Evolutionary conservation across 2,329 filamentous ascomycete species (phyloP).

Genomic region (Neofusicoccum kwambonambiense): DNA sequence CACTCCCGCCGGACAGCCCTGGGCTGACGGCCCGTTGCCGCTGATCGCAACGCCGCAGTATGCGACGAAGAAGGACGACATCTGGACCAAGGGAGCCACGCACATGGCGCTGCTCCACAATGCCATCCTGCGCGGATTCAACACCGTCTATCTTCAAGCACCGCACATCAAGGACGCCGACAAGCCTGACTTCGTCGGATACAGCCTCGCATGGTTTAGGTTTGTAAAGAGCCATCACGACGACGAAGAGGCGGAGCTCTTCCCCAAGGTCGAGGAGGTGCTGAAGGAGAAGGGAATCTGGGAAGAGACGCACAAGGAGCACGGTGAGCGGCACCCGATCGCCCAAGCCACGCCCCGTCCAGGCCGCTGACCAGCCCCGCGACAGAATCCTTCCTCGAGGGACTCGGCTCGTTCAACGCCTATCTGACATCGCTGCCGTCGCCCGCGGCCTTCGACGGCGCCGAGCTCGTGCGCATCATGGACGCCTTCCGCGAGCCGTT

Average conservation of each 20-base stretch:
- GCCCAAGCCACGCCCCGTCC: background rate
- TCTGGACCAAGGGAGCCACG: conserved; percentile 34
- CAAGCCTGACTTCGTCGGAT: conserved; percentile 37
- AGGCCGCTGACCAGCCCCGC: background rate
- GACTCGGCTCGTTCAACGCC: conserved; percentile 26
- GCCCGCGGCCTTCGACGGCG: conserved; percentile 27
- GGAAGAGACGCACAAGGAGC: conserved; percentile 33
- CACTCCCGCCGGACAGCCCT: conserved; percentile 22
- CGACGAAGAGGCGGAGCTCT: conserved; percentile 37
- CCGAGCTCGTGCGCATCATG: conserved; percentile 29
- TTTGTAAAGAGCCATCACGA: conserved; percentile 38
- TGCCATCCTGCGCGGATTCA: conserved; percentile 40
- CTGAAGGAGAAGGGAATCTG: conserved; percentile 30
- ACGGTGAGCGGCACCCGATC: conserved; percentile 24
- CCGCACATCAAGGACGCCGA: conserved; percentile 31
- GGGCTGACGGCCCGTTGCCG: conserved; percentile 32
- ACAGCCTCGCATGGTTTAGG: conserved; percentile 34
- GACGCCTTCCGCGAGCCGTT: conserved; percentile 29
- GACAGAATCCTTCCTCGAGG: conserved; percentile 30
- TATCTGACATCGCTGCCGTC: conserved; percentile 28
- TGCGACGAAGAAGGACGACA: conserved; percentile 33
- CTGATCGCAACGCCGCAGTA: conserved; percentile 32
- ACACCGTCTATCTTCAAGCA: conserved; percentile 42
- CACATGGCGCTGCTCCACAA: conserved; percentile 43
- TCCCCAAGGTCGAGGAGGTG: conserved; percentile 34